Evolutionary conservation across 2,329 filamentous ascomycete genomes (phyloP).

Genomic region (Pestalotiopsis fici): DNA sequence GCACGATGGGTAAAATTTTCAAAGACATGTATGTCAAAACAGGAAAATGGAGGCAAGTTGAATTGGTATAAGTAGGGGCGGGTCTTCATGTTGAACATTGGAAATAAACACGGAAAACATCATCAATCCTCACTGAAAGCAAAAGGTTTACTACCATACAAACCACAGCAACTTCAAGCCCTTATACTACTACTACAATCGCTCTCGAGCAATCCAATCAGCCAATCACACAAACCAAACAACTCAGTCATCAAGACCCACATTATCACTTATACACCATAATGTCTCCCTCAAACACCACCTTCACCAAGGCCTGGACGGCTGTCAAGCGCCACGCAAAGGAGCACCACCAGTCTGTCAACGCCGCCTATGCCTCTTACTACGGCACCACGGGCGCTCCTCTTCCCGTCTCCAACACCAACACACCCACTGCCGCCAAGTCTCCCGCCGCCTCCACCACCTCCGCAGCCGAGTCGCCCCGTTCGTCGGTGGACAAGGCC

Average conservation of each 20-base stretch:
- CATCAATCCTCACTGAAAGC: not conserved
- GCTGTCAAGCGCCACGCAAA: slow-evolving; percentile 12
- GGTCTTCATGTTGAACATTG: not conserved
- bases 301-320: slow-evolving; percentile 7
- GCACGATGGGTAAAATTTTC: slow-evolving; percentile 6
- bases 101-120: not conserved
- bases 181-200: not conserved
- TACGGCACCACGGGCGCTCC: slow-evolving; percentile 8
- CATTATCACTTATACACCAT: not conserved
- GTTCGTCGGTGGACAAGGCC: slow-evolving; percentile 1
- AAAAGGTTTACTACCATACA: not conserved
- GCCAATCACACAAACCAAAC: slow-evolving; percentile 1
- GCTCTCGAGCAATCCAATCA: not conserved
- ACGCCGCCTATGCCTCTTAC: slow-evolving; percentile 9
- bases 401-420: not conserved
- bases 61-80: slow-evolving; percentile 1
- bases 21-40: not conserved
- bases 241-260: not conserved
- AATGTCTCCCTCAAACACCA: slow-evolving; percentile 6
- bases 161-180: not conserved
- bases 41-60: not conserved
- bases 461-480: not conserved
- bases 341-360: slow-evolving; percentile 14
- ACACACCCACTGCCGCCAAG: not conserved
- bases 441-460: not conserved